Evolutionary conservation across 257 asterid species (phyloP), one percentile per base, ranked within the genome.

Genomic region (Verbascum thapsus): DNA sequence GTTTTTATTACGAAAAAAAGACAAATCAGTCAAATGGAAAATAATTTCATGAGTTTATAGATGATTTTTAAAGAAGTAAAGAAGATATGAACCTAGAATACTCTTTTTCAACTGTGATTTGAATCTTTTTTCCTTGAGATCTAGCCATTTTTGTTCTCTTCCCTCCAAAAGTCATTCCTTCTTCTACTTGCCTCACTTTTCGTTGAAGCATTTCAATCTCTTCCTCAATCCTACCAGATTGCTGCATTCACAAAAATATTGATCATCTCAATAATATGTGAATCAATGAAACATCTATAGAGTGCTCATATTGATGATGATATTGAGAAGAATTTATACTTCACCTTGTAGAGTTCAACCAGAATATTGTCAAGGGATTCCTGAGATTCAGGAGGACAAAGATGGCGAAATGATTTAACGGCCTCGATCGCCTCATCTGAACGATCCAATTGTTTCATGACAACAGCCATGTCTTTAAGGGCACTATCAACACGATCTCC

Each of bases 401-500:
- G 99, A 73, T 90, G 81, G 41, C 99, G 98, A 60, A 94, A 94
- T 1, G 99, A 94, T 76, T 80, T 88, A 56, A 94, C 88, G 52
- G 99, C 99, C 76, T 94, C 96, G 6, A 94, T 81, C 1, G 97
- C 99, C 82, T 94, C 99, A 12, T 94, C 92, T 0, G 97, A 64
- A 0, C 99, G 82, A 56, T 84, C 68, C 77, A 94, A 68, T 44
- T 90, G 99, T 59, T 87, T 87, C 99, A 90, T 87, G 34, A 87
- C 95, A 20, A 87, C 78, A 11, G 99, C 99, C 99, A 90, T 94
- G 80, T 94, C 99, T 71, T 94, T 94, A 10, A 94, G 74, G 51
- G 99, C 92, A 77, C 99, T 94, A 16, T 90, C 96, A 4, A 85
- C 92, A 43, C 97, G 80, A 73, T 94, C 99, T 13, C 97, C 95